These are phyloP conservation scores for Lagerstroemia speciosa DNA, from an alignment of 345 rosid genomes.

Conservation along the genomic window DNA sequence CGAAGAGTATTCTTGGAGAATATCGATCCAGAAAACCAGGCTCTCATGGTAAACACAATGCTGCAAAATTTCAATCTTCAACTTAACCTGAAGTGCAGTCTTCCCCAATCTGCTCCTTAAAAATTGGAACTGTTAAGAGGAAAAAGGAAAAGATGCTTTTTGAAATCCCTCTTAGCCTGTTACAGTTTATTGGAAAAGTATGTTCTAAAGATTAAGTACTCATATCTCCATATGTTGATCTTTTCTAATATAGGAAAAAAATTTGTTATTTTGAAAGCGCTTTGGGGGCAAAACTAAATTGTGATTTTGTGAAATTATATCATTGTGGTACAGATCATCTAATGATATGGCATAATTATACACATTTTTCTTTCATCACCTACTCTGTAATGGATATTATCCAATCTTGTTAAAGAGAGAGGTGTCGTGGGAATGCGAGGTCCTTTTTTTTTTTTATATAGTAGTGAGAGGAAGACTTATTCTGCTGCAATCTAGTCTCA, in stretches of 20 bases:
- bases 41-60: conserved; percentile 49
- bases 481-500: background rate
- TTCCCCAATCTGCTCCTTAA: background rate
- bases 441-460: too few species aligned
- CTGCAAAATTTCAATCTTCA: background rate
- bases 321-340: background rate
- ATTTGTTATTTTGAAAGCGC: background rate
- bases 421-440: conserved; percentile 2
- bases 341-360: background rate
- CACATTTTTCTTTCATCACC: background rate
- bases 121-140: background rate
- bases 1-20: conserved; percentile 78
- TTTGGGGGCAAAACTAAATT: background rate
- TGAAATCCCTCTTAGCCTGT: background rate
- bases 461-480: background rate
- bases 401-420: background rate
- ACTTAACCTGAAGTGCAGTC: background rate
- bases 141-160: background rate
- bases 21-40: conserved; percentile 67
- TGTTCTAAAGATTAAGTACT: background rate
- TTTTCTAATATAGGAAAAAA: background rate
- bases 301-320: background rate
- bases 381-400: background rate
- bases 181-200: background rate
- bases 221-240: too few species aligned